Evolutionary conservation across 768 basidiomycete species (phyloP).

Genomic region (Boletus speciosus): DNA sequence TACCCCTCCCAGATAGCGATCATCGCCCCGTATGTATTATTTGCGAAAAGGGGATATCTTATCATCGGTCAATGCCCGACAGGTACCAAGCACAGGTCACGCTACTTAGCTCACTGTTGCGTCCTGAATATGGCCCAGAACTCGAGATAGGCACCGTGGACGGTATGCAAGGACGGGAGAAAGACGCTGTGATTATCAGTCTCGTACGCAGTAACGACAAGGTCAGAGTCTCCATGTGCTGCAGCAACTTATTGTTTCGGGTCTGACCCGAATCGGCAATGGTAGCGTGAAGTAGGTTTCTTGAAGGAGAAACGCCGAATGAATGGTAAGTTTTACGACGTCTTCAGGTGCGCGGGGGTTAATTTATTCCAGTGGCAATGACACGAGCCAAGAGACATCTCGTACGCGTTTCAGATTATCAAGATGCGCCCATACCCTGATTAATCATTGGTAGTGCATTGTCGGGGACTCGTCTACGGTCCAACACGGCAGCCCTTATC

Average conservation of each 20-base stretch:
- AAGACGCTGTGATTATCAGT: constrained; percentile 89
- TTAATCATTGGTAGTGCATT: constrained; percentile 56
- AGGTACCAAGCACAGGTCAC: constrained; percentile 94
- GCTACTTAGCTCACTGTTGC: constrained; percentile 72
- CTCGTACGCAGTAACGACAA: constrained; percentile 90
- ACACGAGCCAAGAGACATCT: constrained; percentile 86
- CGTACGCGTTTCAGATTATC: constrained; percentile 40
- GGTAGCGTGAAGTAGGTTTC: constrained; percentile 87
- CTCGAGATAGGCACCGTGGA: constrained; percentile 95
- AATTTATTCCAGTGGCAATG: constrained; percentile 65
- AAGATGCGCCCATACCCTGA: background rate
- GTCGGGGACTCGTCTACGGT: constrained; percentile 95
- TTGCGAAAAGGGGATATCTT: background rate
- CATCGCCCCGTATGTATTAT: constrained; percentile 68
- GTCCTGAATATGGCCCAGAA: constrained; percentile 58
- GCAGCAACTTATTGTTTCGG: background rate
- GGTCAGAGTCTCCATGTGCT: constrained; percentile 35
- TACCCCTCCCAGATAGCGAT: constrained; percentile 74
- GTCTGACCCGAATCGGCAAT: background rate
- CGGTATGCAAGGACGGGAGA: constrained; percentile 96
- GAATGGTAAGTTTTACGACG: constrained; percentile 57
- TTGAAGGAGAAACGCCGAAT: constrained; percentile 87
- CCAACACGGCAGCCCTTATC: constrained; percentile 73
- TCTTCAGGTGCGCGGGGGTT: background rate
- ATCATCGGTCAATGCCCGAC: background rate